Evolutionary conservation across 78 protist genomes (phyloP).

Genomic region (Thecamonas trahens): DNA sequence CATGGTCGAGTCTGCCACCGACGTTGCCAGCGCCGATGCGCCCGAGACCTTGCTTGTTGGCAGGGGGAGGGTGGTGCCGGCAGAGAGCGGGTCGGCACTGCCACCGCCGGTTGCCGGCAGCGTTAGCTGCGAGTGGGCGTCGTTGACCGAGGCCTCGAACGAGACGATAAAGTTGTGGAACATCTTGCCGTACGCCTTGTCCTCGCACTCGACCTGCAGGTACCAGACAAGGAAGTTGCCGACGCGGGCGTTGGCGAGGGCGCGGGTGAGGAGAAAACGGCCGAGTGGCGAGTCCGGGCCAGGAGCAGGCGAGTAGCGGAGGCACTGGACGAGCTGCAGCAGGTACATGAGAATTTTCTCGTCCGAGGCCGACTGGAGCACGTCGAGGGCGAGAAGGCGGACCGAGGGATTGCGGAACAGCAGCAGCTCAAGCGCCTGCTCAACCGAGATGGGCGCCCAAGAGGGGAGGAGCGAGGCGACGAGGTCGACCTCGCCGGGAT

Average conservation of each 20-base stretch:
- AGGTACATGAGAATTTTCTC: conserved; percentile 36
- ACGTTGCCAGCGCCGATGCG: no score
- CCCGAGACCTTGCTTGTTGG: no score
- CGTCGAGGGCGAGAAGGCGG: conserved; percentile 70
- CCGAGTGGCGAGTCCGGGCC: conserved; percentile 24
- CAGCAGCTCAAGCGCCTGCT: conserved; percentile 83
- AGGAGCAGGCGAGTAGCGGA: conserved; percentile 35
- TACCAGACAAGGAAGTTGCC: conserved; percentile 54
- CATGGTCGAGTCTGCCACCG: no score
- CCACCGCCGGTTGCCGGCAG: no score
- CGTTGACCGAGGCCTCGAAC: no score
- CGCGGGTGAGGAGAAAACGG: conserved; percentile 34
- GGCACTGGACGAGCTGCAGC: conserved; percentile 92
- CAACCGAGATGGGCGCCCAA: conserved; percentile 49
- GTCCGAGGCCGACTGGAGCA: conserved; percentile 40
- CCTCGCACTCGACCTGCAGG: not conserved
- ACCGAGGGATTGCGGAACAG: conserved; percentile 46
- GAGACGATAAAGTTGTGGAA: no score
- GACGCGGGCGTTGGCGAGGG: conserved; percentile 18
- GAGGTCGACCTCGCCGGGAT: no score
- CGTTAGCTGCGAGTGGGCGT: no score
- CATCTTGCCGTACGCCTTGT: conserved; percentile 11
- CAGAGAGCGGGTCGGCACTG: no score
- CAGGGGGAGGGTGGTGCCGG: no score
- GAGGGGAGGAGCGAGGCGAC: conserved; percentile 9